These are phyloP conservation scores for Fonsecaea multimorphosa DNA, from an alignment of 2,329 filamentous ascomycete species.

Conservation along the genomic window DNA sequence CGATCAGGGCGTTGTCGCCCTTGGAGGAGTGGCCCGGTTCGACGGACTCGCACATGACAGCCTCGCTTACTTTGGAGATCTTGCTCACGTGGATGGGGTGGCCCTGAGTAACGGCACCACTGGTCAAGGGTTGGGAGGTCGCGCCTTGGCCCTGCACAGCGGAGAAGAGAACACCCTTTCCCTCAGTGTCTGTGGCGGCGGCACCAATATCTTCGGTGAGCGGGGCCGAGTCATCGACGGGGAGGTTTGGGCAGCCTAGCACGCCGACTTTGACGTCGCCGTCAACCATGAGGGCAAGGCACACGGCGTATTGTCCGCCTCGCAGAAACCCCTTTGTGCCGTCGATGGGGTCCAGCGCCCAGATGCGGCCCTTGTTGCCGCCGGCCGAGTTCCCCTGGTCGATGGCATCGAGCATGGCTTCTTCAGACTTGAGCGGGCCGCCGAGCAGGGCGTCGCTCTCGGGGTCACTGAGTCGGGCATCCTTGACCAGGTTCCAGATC, in stretches of 20 bases:
- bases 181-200: constrained; percentile 74
- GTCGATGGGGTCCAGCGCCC: constrained; percentile 97
- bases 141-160: constrained; percentile 81
- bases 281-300: constrained; percentile 87
- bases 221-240: constrained; percentile 77
- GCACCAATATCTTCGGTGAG: constrained; percentile 74
- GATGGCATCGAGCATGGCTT: constrained; percentile 69
- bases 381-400: constrained; percentile 73
- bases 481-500: constrained; percentile 83
- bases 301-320: constrained; percentile 96
- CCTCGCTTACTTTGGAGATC: constrained; percentile 73
- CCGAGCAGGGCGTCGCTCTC: constrained; percentile 72
- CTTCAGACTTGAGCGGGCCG: constrained; percentile 68
- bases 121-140: constrained; percentile 74
- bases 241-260: constrained; percentile 93
- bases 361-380: constrained; percentile 78
- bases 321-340: constrained; percentile 97
- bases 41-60: constrained; percentile 95
- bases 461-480: constrained; percentile 70
- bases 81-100: constrained; percentile 80
- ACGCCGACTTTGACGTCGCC: constrained; percentile 94
- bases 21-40: constrained; percentile 92
- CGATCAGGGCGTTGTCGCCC: constrained; percentile 83
- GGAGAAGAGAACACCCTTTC: constrained; percentile 86
- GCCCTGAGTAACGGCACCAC: constrained; percentile 49